These are phyloP conservation scores for Ogataea naganishii DNA, from an alignment of 805 yeast species.

Conservation along the genomic window DNA sequence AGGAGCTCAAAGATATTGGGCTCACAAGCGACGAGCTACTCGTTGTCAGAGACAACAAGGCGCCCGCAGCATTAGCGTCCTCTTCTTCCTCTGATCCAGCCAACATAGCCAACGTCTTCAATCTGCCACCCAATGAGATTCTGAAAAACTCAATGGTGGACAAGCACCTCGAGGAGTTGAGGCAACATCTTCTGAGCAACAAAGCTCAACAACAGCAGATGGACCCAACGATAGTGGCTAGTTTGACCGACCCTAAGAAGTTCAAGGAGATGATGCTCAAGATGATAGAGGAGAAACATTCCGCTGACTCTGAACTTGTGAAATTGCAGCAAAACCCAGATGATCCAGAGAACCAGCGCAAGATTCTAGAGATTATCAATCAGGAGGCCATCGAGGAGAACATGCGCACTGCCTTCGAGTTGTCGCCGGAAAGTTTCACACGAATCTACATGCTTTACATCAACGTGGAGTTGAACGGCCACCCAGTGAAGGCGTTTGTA, in stretches of 20 bases:
- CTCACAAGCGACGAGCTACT: slow-evolving; percentile 54
- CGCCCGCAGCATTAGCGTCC: slow-evolving; percentile 23
- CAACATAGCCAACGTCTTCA: slow-evolving; percentile 9
- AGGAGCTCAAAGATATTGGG: slow-evolving; percentile 37
- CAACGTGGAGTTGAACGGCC: slow-evolving; percentile 68
- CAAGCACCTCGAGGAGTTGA: slow-evolving; percentile 34
- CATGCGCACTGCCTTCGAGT: slow-evolving; percentile 70
- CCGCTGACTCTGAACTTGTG: slow-evolving; percentile 31
- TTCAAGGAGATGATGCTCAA: slow-evolving; percentile 27
- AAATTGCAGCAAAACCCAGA: slow-evolving; percentile 58
- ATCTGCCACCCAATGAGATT: slow-evolving; percentile 18
- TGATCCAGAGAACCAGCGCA: slow-evolving; percentile 57
- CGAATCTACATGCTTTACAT: slow-evolving; percentile 79
- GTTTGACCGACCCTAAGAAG: slow-evolving; percentile 11
- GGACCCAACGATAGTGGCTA: slow-evolving; percentile 17
- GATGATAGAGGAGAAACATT: slow-evolving; percentile 14
- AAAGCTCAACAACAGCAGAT: slow-evolving; percentile 19
- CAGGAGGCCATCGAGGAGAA: slow-evolving; percentile 75
- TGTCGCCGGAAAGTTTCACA: slow-evolving; percentile 85
- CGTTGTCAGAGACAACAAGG: slow-evolving; percentile 25
- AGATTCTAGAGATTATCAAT: slow-evolving; percentile 57
- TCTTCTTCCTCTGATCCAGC: slow-evolving; percentile 15
- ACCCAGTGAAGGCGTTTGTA: slow-evolving; percentile 82
- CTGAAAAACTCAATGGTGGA: slow-evolving; percentile 10
- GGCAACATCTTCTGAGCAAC: slow-evolving; percentile 39